These are phyloP conservation scores for Lentinula raphanica DNA, from an alignment of 768 basidiomycete species.

Conservation along the genomic window DNA sequence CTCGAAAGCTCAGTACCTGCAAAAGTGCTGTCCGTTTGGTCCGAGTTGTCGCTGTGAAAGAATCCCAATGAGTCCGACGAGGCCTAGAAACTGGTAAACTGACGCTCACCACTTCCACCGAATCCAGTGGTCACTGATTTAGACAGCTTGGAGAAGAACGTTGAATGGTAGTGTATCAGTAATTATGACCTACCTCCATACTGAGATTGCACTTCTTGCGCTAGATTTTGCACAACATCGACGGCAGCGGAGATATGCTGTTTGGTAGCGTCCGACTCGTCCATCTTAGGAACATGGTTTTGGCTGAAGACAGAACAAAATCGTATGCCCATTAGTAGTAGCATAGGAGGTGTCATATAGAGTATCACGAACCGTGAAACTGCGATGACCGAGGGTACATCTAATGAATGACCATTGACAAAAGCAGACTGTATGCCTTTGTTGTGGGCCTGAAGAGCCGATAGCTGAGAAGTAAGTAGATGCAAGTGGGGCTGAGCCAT, in stretches of 20 bases:
- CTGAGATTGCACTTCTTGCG: neutral
- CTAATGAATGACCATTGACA: neutral
- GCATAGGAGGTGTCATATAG: conserved; percentile 83
- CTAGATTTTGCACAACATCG: neutral
- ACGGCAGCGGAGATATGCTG: neutral
- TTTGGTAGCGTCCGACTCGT: conserved; percentile 56
- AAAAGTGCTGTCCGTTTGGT: conserved; percentile 57
- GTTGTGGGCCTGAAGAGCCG: neutral
- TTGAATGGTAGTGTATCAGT: neutral
- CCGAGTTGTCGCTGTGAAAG: conserved; percentile 36
- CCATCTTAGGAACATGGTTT: conserved; percentile 60
- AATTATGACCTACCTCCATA: neutral
- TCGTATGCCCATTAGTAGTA: conserved; percentile 80
- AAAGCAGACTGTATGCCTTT: neutral
- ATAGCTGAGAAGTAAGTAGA: neutral
- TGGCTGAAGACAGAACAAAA: conserved; percentile 76
- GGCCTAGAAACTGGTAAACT: conserved; percentile 36
- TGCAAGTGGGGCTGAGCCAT: neutral
- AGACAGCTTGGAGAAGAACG: neutral
- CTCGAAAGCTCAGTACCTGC: conserved; percentile 66
- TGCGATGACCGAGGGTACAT: neutral
- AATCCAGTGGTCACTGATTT: neutral
- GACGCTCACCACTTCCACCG: neutral
- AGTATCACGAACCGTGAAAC: conserved; percentile 64
- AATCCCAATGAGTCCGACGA: conserved; percentile 50